Evolutionary conservation across 2,329 filamentous ascomycete species (phyloP).

Genomic region (Myriosclerotinia curreyana): DNA sequence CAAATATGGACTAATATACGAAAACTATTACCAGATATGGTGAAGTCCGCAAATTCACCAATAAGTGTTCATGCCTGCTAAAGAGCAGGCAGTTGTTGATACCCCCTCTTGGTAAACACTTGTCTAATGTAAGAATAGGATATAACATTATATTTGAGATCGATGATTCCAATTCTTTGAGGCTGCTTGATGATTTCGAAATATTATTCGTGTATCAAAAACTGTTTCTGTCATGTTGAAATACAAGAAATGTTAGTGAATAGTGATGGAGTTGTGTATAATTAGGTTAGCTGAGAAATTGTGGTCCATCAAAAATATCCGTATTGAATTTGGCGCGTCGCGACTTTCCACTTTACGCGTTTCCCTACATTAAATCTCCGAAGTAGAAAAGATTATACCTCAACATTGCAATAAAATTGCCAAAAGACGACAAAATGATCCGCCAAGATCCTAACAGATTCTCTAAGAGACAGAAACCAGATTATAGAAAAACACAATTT

Average conservation of each 20-base stretch:
- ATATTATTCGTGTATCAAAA: background rate
- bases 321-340: constrained; percentile 18
- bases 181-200: background rate
- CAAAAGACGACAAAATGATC: constrained; percentile 34
- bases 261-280: no score
- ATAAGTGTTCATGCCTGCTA: background rate
- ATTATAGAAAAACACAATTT: constrained; percentile 85
- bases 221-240: background rate
- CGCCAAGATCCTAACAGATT: constrained; percentile 38
- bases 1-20: background rate
- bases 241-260: constrained; percentile 8
- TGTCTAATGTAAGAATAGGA: background rate
- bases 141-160: background rate
- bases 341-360: constrained; percentile 23
- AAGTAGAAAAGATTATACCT: background rate
- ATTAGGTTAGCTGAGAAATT: background rate
- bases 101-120: background rate
- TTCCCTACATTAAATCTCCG: constrained; percentile 1
- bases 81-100: background rate
- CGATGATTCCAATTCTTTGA: background rate
- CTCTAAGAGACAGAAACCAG: constrained; percentile 71
- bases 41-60: no score
- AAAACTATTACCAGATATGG: background rate
- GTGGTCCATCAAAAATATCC: background rate
- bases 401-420: background rate